Base-by-base conservation (phyloP, 768 basidiomycete genomes). In the Boletus rubescentipes region DNA sequence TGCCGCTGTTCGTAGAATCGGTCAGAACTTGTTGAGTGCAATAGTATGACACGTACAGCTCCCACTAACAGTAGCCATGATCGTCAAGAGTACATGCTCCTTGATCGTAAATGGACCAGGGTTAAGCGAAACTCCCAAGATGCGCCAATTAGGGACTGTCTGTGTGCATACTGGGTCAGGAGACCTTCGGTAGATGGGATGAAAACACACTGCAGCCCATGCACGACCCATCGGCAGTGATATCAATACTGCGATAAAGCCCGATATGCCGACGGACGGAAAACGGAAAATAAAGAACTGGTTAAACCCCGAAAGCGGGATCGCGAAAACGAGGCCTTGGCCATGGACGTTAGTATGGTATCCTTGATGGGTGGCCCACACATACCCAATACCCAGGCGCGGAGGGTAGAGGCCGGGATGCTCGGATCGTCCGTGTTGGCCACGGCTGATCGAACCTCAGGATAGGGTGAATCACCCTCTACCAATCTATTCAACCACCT, bases 391-490 rank as follows among this genome's bases (percentile, higher is more conserved):
- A 79, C 70, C 83, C 84, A 86, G 5, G 80, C 77, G 43, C 84
- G 81, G 21, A 91, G 36, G 34, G 80, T 80, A 31, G 77, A 77
- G 5, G 73, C 78, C 1, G 86, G 86, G 73, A 88, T 87, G 34
- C 70, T 69, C 5, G 79, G 79, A 64, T 89, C 87, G 61, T 90
- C 87, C 31, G 80, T 83, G 67, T 87, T 88, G 18, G 85, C 81
- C 9, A 89, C 87, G 8, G 88, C 87, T 8, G 86, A 83, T 41
- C 88, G 82, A 10, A 90, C 89, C 67, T 93, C 91, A 7, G 87
- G 88, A 65, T 93, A 93, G 4, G 91, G 91, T 4, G 89, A 91
- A 66, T 92, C 91, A 59, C 91, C 87, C 64, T 80, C 79, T 75
- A 49, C 8, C 29, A 16, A 39, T 5, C 11, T 10, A 36, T 9